These are phyloP conservation scores for Adansonia rubrostipa DNA, from an alignment of 441 rosid species.

Conservation along the genomic window DNA sequence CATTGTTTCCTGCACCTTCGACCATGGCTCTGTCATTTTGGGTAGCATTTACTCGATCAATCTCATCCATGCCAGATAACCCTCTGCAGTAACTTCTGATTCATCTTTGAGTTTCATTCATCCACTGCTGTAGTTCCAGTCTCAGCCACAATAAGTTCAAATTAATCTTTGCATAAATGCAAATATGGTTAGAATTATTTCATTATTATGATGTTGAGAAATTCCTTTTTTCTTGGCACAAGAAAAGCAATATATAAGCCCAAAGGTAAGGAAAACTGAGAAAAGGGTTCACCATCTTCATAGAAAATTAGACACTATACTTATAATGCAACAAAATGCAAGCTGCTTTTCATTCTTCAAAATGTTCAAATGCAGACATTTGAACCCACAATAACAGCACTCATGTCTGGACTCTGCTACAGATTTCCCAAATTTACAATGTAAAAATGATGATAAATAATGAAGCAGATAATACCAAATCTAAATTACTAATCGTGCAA, in stretches of 20 bases:
- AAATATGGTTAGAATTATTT: too few species aligned
- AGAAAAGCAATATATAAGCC: too few species aligned
- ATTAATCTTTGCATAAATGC: background rate
- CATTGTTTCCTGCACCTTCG: background rate
- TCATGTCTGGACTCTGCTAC: background rate
- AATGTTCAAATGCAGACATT: conserved; percentile 18
- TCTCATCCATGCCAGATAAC: conserved; percentile 36
- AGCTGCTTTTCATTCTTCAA: conserved; percentile 12
- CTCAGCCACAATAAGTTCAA: too few species aligned
- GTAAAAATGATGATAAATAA: background rate
- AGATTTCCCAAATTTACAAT: background rate
- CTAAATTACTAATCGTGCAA: background rate
- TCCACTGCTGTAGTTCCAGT: background rate
- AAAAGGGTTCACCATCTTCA: background rate
- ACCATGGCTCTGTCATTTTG: conserved; percentile 30
- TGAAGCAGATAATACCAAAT: background rate
- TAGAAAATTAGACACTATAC: background rate
- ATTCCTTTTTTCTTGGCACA: too few species aligned
- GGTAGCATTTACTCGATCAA: conserved; percentile 33
- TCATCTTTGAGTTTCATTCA: too few species aligned
- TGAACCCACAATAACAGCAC: background rate
- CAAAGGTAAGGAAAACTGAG: too few species aligned
- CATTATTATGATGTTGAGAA: too few species aligned
- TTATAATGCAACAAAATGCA: background rate
- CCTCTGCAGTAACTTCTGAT: background rate